Base-by-base conservation (phyloP, 2,329 filamentous ascomycete species). In the Epichloe uncinata region DNA sequence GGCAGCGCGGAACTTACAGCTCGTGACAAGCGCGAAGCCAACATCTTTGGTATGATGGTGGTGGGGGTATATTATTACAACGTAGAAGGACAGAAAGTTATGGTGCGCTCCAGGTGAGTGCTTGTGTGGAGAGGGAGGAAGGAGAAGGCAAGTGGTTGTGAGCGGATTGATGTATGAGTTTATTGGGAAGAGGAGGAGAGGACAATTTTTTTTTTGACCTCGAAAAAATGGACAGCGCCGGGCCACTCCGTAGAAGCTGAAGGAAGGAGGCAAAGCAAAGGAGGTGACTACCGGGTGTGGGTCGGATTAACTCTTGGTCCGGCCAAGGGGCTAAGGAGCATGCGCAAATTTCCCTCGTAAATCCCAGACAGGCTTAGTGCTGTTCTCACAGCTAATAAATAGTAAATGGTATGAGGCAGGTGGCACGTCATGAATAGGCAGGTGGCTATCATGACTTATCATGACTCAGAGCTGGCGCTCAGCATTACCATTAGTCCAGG, bases 11-110 rank as follows among this genome's bases (percentile, higher is more conserved):
- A 35, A 48, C 84, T 74, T 81, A 88, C 84, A 79, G 82, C 82
- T 77, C 83, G 79, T 63, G 79, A 78, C 62, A 87, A 72, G 69
- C 81, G 81, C 63, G 83, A 79, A 65, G 83, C 75, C 72, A 87
- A 69, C 84, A 88, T 87, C 67, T 71, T 82, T 73, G 64, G 61
- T 60, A 60, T 60, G 54, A 55, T 56, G 58, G 55, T 55, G 58
- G 56, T 12, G 13, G 60, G 33, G 61, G 61, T 65, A 67, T 64
- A 62, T 41, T 60, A 56, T 57, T 61, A 58, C 44, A 52, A 48
- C 41, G 35, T 61, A 59, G 60, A 61, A 63, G 60, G 59, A 61
- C 55, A 56, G 57, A 54, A 53, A 60, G 61, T 54, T 58, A 60
- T 61, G 58, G 57, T 60, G 57, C 59, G 58, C 59, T 61, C 57